Conservation (phyloP, 768 basidiomycete species). For the Podaxis sp. region DNA sequence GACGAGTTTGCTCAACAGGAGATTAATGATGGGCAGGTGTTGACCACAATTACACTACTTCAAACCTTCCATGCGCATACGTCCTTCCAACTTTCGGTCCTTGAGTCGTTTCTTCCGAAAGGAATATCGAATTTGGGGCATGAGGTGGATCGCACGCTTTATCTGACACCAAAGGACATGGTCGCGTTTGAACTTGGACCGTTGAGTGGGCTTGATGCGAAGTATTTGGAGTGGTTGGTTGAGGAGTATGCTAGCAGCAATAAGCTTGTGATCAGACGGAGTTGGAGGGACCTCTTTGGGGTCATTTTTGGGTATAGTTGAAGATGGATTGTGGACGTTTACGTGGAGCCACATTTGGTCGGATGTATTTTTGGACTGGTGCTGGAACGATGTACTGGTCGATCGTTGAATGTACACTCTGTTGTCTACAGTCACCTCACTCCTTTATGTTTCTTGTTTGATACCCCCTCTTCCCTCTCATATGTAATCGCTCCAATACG, state of each 20-base stretch:
- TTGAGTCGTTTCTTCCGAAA: conserved; percentile 30
- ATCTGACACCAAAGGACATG: conserved; percentile 58
- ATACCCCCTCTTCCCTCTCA: neutral
- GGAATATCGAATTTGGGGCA: conserved; percentile 8
- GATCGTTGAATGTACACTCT: neutral
- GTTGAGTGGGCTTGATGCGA: conserved; percentile 64
- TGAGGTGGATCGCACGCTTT: conserved; percentile 17
- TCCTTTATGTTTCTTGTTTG: neutral
- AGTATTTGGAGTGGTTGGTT: conserved; percentile 74
- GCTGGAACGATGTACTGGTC: neutral
- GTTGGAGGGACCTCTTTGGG: conserved; percentile 47
- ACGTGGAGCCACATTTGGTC: neutral
- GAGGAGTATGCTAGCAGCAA: conserved; percentile 48
- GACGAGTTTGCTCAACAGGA: conserved; percentile 14
- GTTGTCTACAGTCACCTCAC: neutral
- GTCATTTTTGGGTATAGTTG: conserved; percentile 41
- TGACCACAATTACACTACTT: conserved; percentile 52
- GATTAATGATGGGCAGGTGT: conserved; percentile 29
- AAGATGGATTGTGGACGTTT: neutral
- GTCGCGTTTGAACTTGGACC: conserved; percentile 69
- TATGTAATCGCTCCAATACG: neutral
- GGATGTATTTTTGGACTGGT: neutral
- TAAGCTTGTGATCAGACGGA: conserved; percentile 36
- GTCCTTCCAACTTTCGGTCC: conserved; percentile 49
- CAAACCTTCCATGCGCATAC: conserved; percentile 68